Conservation (phyloP, 352 stramenopile genomes). For the Pythium brassicae region DNA sequence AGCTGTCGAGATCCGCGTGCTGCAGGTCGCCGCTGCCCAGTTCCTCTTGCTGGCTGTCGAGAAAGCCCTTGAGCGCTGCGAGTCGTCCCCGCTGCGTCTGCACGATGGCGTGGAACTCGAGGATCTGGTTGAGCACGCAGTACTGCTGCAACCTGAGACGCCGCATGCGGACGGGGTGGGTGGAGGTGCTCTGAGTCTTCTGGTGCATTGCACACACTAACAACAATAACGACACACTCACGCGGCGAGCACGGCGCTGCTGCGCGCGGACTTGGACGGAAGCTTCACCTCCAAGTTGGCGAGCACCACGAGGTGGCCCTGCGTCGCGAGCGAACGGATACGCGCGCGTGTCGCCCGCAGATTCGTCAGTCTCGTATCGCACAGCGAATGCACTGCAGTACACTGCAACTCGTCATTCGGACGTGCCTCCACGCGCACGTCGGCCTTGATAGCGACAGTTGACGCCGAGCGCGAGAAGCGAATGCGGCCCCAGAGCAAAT, state of each 20-base stretch:
- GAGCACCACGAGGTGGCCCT: constrained; percentile 75
- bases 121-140: constrained; percentile 80
- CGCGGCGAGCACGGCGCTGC: constrained; percentile 39
- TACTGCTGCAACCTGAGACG: constrained; percentile 63
- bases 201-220: not conserved
- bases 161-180: not conserved
- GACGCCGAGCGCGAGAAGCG: constrained; percentile 45
- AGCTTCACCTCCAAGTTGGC: constrained; percentile 71
- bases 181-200: not conserved
- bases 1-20: constrained; percentile 50
- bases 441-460: constrained; percentile 51
- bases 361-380: no score
- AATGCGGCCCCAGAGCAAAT: constrained; percentile 80
- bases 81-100: constrained; percentile 53
- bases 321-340: not conserved
- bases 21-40: constrained; percentile 29
- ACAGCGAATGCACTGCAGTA: no score
- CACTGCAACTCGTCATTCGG: not conserved
- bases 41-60: constrained; percentile 36
- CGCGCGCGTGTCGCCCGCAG: not conserved
- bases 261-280: constrained; percentile 43
- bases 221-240: constrained; percentile 22
- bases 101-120: constrained; percentile 74
- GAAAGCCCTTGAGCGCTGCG: constrained; percentile 42
- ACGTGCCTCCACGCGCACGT: constrained; percentile 64